A percentile compares a stretch with the other conserved stretches of the same genome.
Evolutionary conservation across 495 filamentous ascomycete genomes (phyloP).

Genomic region (Aspergillus baeticus): DNA sequence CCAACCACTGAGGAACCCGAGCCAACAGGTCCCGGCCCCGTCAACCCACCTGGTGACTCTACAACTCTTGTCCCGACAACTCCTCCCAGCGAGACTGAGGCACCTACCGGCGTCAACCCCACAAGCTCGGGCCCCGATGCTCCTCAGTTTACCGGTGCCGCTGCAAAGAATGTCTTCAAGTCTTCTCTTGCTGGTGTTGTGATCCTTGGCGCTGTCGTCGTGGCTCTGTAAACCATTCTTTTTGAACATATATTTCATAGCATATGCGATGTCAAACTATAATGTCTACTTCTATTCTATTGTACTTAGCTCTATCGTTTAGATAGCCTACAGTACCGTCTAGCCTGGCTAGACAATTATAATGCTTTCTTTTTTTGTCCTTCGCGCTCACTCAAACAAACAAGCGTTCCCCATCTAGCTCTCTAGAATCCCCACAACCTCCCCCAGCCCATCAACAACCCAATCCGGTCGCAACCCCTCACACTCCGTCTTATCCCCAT

Average conservation of each 20-base stretch:
- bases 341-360: not conserved
- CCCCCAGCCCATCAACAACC: slow-evolving; percentile 12
- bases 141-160: slow-evolving; percentile 31
- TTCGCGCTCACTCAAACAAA: too few relatives aligned
- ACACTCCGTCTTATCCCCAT: slow-evolving; percentile 11
- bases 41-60: slow-evolving; percentile 7
- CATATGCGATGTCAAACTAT: not conserved
- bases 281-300: slow-evolving; percentile 1
- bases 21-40: not conserved
- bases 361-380: not conserved
- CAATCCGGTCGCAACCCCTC: slow-evolving; percentile 12
- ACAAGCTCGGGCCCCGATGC: not conserved
- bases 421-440: slow-evolving; percentile 2
- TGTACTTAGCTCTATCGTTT: not conserved
- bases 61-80: slow-evolving; percentile 11
- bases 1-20: not conserved
- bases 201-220: slow-evolving; percentile 20
- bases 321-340: not conserved
- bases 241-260: not conserved
- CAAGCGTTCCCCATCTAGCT: not conserved
- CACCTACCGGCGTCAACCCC: not conserved
- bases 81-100: slow-evolving; percentile 2
- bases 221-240: slow-evolving; percentile 8
- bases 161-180: slow-evolving; percentile 24
- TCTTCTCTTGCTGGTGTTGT: slow-evolving; percentile 26